phyloP scores from a whole-genome alignment of 352 stramenopile genomes.

The Globisporangium cystogenes region DNA sequence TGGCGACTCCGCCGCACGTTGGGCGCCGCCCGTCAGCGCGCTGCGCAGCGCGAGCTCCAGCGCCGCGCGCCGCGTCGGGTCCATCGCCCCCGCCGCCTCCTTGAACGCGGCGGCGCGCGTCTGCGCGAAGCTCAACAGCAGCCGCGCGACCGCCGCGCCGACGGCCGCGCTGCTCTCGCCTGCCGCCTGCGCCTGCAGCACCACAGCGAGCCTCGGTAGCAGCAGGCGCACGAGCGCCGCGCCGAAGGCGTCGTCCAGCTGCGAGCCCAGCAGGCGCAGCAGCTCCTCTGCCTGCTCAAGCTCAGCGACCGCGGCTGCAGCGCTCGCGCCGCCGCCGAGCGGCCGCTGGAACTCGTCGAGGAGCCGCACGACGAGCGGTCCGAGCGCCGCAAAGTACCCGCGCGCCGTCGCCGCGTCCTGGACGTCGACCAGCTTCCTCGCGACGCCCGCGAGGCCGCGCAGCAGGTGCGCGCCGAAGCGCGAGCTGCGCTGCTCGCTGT shows the following conservation, averaged over 20 bases:
- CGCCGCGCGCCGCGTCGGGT: constrained; percentile 21
- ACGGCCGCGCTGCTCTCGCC: constrained; percentile 6
- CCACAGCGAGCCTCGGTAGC: constrained; percentile 38
- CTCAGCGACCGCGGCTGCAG: constrained; percentile 17
- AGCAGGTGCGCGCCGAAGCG: constrained; percentile 22
- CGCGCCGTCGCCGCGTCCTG: constrained; percentile 28
- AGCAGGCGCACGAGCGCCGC: constrained; percentile 51
- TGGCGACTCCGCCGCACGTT: not conserved
- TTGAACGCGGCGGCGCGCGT: constrained; percentile 47
- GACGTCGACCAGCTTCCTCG: constrained; percentile 40
- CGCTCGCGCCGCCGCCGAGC: constrained; percentile 1
- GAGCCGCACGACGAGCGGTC: constrained; percentile 28
- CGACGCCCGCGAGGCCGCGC: constrained; percentile 24
- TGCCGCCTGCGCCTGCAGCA: constrained; percentile 27
- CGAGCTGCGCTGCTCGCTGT: constrained; percentile 16
- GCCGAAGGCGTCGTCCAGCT: constrained; percentile 41
- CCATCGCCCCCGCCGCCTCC: constrained; percentile 38
- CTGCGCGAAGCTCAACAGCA: constrained; percentile 51
- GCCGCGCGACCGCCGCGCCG: constrained; percentile 19
- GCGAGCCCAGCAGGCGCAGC: constrained; percentile 35
- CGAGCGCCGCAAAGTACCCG: constrained; percentile 39
- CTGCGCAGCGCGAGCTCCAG: constrained; percentile 38
- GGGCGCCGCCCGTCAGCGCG: constrained; percentile 26
- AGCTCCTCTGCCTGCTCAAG: constrained; percentile 41
- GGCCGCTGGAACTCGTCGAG: constrained; percentile 11